Percentiles rank a stretch among this genome's conserved stretches.
These are phyloP conservation scores for Neonectria magnoliae DNA, from an alignment of 2,329 filamentous ascomycete genomes.

Conservation along the genomic window DNA sequence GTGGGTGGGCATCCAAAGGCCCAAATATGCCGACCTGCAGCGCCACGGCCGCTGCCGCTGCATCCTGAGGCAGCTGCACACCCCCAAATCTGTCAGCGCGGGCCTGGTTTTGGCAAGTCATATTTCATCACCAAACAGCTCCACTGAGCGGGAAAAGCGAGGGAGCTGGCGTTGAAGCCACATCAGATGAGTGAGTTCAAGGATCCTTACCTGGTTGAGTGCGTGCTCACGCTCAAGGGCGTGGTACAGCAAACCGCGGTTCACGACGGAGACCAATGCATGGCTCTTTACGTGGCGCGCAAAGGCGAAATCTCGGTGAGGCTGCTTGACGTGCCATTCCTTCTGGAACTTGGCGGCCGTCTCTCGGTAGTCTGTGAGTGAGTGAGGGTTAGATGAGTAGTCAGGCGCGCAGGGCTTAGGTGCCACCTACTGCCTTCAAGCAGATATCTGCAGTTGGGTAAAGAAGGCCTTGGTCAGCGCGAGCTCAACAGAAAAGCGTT, in stretches of 20 bases:
- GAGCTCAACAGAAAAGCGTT: slow-evolving; percentile 27
- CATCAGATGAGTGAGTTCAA: slow-evolving; percentile 6
- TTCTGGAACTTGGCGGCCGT: slow-evolving; percentile 75
- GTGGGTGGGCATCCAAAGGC: slow-evolving; percentile 59
- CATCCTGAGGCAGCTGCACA: slow-evolving; percentile 61
- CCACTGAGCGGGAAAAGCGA: slow-evolving; percentile 20
- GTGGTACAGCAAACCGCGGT: slow-evolving; percentile 71
- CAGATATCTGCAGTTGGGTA: slow-evolving; percentile 59
- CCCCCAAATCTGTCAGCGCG: slow-evolving; percentile 36
- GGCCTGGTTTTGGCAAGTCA: slow-evolving; percentile 35
- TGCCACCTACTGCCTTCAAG: slow-evolving; percentile 69
- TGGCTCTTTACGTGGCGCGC: slow-evolving; percentile 72
- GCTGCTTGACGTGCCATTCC: slow-evolving; percentile 72
- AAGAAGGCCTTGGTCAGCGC: slow-evolving; percentile 34
- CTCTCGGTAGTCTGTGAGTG: slow-evolving; percentile 69
- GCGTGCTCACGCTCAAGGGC: slow-evolving; percentile 66
- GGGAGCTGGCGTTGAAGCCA: slow-evolving; percentile 22
- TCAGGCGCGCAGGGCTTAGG: slow-evolving; percentile 30
- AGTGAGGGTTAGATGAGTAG: slow-evolving; percentile 40
- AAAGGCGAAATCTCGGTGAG: slow-evolving; percentile 71
- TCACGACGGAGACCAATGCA: slow-evolving; percentile 70
- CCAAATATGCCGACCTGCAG: slow-evolving; percentile 66
- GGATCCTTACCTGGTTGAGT: slow-evolving; percentile 58
- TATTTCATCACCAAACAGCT: slow-evolving; percentile 28
- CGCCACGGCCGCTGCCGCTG: slow-evolving; percentile 57